Percentiles rank a stretch among this genome's conserved stretches.
These are phyloP conservation scores for Acrasis kona DNA, from an alignment of 78 protist genomes.

Conservation along the genomic window DNA sequence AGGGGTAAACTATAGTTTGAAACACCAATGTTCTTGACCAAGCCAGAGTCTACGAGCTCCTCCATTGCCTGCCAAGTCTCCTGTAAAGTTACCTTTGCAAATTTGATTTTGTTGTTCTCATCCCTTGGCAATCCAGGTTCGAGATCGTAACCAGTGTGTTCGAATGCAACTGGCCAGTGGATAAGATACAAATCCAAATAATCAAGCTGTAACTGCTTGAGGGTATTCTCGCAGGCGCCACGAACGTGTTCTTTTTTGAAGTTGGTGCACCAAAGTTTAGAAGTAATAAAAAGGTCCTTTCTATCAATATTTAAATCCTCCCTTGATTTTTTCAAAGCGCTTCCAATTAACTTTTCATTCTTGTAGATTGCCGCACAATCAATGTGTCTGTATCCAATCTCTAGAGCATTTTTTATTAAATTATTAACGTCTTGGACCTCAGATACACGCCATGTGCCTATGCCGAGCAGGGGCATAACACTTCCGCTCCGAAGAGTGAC, in stretches of 20 bases:
- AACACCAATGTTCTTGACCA: conserved; percentile 46
- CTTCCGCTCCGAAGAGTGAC: conserved; percentile 5
- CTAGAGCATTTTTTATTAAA: conserved; percentile 33
- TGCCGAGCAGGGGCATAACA: conserved; percentile 22
- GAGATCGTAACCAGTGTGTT: background rate
- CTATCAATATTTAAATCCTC: conserved; percentile 14
- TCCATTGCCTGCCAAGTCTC: conserved; percentile 82
- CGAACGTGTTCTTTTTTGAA: conserved; percentile 39
- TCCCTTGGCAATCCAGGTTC: background rate
- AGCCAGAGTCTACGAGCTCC: conserved; percentile 37
- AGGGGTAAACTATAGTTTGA: conserved; percentile 34
- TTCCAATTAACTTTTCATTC: conserved; percentile 66
- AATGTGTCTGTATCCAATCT: conserved; percentile 51
- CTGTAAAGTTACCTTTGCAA: conserved; percentile 17
- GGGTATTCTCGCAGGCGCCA: conserved; percentile 24
- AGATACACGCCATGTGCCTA: conserved; percentile 47
- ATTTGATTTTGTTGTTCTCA: background rate
- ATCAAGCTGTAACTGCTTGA: conserved; percentile 34
- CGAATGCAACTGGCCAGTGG: conserved; percentile 67
- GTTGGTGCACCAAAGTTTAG: conserved; percentile 64
- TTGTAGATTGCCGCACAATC: conserved; percentile 61
- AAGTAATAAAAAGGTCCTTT: conserved; percentile 57
- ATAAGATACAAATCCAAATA: conserved; percentile 68
- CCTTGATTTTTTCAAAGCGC: conserved; percentile 20
- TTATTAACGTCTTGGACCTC: conserved; percentile 17